Percentiles rank a stretch among this genome's conserved stretches.
Evolutionary conservation across 306 rosid genomes (phyloP).

Genomic region (Trichosanthes cucumerina): DNA sequence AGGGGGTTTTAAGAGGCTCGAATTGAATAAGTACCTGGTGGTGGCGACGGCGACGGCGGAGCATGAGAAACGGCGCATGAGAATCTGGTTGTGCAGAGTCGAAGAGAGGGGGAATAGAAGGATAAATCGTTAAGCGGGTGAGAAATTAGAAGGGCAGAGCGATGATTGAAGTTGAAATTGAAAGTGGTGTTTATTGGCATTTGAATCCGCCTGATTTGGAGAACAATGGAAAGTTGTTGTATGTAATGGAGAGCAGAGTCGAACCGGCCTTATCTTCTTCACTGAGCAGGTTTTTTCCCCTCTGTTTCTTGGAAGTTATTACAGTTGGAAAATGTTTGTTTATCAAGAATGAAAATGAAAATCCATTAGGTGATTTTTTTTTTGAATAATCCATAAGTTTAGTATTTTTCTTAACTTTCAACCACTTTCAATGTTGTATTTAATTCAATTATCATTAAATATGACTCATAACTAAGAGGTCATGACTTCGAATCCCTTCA

Average conservation of each 20-base stretch:
- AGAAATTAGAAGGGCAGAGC: not conserved
- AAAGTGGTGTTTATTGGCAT: not conserved
- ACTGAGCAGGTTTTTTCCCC: not conserved
- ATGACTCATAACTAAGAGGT: too few species aligned
- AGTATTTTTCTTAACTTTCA: too few species aligned
- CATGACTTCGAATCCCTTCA: too few species aligned
- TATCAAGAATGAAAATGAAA: not conserved
- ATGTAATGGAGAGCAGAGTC: not conserved
- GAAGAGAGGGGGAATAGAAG: constrained; percentile 2
- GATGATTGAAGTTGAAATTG: not conserved
- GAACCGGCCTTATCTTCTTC: not conserved
- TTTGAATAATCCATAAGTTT: too few species aligned
- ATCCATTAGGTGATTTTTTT: too few species aligned
- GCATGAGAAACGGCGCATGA: not conserved
- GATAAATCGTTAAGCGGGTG: not conserved
- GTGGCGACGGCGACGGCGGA: not conserved
- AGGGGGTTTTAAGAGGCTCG: too few species aligned
- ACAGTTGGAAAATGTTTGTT: not conserved
- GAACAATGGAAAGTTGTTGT: not conserved
- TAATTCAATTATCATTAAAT: too few species aligned
- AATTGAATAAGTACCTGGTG: not conserved
- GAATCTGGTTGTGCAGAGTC: not conserved
- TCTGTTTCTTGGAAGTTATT: not conserved
- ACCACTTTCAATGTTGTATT: too few species aligned
- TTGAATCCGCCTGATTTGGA: not conserved